Conservation (phyloP, 768 basidiomycete species). For the Gymnopilus dilepis region DNA sequence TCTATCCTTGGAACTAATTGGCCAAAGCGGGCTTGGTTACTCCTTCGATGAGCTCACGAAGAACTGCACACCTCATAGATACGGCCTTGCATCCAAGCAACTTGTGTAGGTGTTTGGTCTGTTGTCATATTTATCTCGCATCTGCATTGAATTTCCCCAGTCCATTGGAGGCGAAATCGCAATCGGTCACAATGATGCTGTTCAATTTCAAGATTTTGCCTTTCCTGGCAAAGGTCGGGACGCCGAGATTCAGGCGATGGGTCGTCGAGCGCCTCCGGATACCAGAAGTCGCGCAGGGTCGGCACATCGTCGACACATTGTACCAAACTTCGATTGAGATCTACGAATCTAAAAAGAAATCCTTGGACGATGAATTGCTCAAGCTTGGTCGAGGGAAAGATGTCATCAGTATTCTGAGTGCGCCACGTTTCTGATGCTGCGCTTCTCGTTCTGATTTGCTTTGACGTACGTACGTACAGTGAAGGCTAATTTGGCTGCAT, state of each 20-base stretch:
- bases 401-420: conserved; percentile 53
- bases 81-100: conserved; percentile 33
- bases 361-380: conserved; percentile 35
- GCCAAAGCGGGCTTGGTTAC: conserved; percentile 52
- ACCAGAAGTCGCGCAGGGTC: conserved; percentile 32
- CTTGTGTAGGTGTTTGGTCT: conserved; percentile 31
- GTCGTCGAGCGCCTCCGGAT: conserved; percentile 41
- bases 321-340: conserved; percentile 40
- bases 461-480: conserved; percentile 34
- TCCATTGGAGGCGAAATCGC: conserved; percentile 16
- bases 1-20: conserved; percentile 53
- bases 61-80: conserved; percentile 36
- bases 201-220: conserved; percentile 23
- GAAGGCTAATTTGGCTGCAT: conserved; percentile 38
- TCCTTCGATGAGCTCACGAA: conserved; percentile 46
- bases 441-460: not conserved
- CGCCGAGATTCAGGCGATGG: conserved; percentile 38
- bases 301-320: conserved; percentile 40
- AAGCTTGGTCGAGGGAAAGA: conserved; percentile 49
- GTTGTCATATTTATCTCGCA: not conserved
- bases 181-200: not conserved
- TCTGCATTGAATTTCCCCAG: conserved; percentile 6
- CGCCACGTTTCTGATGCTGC: not conserved
- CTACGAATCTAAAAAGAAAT: conserved; percentile 40
- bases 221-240: conserved; percentile 26